phyloP scores from a whole-genome alignment of 2,329 filamentous ascomycete genomes.

The Ophiostoma perfectum region DNA sequence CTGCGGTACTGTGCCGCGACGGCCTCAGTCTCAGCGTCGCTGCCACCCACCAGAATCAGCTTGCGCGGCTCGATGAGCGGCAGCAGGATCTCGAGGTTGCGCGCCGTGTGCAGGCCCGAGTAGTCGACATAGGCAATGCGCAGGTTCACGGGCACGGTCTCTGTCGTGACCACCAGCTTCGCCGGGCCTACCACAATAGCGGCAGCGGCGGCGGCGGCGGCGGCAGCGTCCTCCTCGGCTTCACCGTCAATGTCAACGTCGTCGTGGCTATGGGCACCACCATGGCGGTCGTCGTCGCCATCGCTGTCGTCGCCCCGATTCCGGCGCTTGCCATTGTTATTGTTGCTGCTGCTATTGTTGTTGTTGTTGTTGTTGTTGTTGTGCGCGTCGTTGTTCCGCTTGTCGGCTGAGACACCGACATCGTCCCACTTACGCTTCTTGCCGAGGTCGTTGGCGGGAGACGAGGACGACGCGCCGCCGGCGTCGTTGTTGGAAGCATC shows the following conservation, averaged over 20 bases:
- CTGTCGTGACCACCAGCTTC: constrained; percentile 62
- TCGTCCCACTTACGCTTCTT: constrained; percentile 96
- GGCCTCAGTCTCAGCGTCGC: constrained; percentile 67
- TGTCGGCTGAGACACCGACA: constrained; percentile 43
- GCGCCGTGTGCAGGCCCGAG: constrained; percentile 84
- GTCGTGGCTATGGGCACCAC: constrained; percentile 39
- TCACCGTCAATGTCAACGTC: constrained; percentile 53
- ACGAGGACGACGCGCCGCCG: constrained; percentile 47
- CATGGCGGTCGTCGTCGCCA: neutral
- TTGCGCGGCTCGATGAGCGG: constrained; percentile 92
- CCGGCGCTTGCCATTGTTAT: constrained; percentile 23
- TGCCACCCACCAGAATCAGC: constrained; percentile 83
- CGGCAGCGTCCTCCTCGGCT: constrained; percentile 43
- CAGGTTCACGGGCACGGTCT: constrained; percentile 62
- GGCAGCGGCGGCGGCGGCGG: constrained; percentile 51
- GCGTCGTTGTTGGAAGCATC: constrained; percentile 48
- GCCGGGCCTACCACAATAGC: constrained; percentile 46
- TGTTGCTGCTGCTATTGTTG: constrained; percentile 27
- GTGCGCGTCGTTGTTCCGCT: constrained; percentile 48
- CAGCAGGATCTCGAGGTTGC: constrained; percentile 89
- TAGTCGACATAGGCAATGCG: constrained; percentile 88
- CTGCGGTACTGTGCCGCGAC: constrained; percentile 77
- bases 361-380: neutral
- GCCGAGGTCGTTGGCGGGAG: constrained; percentile 50
- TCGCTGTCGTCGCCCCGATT: constrained; percentile 7